phyloP scores from a whole-genome alignment of 2,329 filamentous ascomycete genomes.

The Verticillium albo-atrum region DNA sequence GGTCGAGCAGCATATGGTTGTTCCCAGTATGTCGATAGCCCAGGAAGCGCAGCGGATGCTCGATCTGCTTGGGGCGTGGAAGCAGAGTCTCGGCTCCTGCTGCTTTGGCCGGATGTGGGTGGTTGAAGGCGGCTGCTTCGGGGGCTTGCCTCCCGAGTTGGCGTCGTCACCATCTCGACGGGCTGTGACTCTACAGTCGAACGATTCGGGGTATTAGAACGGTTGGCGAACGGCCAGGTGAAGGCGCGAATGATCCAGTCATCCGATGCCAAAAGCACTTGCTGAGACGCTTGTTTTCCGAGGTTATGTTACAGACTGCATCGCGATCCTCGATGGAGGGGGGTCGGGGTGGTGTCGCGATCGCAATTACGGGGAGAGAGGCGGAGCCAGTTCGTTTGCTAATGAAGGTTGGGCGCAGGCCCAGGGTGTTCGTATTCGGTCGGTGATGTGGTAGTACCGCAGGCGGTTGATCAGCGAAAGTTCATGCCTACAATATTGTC shows the following conservation, averaged over 20 bases:
- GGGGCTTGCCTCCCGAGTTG: neutral
- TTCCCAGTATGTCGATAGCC: conserved; percentile 50
- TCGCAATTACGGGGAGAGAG: no score
- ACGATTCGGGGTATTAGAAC: neutral
- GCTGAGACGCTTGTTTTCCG: neutral
- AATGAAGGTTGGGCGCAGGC: neutral
- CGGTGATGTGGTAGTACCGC: neutral
- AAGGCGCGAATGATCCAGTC: neutral
- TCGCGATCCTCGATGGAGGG: neutral
- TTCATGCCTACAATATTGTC: neutral
- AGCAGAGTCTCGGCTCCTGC: neutral
- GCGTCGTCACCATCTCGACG: neutral
- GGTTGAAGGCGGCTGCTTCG: conserved; percentile 1
- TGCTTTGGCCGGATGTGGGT: neutral
- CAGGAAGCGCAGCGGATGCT: conserved; percentile 28
- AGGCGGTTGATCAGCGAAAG: neutral
- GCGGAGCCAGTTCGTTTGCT: neutral
- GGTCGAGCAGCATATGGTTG: conserved; percentile 35
- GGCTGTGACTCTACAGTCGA: neutral
- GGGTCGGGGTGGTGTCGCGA: neutral
- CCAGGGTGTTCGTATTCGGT: neutral
- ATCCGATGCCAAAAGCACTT: neutral
- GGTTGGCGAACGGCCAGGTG: neutral
- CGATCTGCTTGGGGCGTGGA: neutral
- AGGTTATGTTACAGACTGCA: neutral